A percentile compares a stretch with the other conserved stretches of the same genome.
phyloP scores from a whole-genome alignment of 371 early-diverging fungal species.

The Mucor racemosus region DNA sequence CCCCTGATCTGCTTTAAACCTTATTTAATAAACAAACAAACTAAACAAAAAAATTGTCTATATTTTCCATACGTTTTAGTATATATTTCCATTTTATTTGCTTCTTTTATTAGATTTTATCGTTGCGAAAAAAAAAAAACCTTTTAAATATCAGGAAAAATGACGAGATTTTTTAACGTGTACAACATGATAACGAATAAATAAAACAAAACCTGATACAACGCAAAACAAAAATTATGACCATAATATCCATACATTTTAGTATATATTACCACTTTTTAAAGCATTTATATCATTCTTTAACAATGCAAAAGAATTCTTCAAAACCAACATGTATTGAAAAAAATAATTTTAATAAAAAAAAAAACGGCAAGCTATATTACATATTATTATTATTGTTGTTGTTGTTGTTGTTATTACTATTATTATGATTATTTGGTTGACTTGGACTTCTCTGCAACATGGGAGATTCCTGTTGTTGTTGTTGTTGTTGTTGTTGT shows the following conservation, averaged over 20 bases:
- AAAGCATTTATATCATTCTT: no score
- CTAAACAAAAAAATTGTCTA: neutral
- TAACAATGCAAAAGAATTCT: no score
- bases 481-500: constrained; percentile 18
- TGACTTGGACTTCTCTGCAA: constrained; percentile 21
- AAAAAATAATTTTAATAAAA: no score
- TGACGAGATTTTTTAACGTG: neutral
- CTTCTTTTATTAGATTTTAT: neutral
- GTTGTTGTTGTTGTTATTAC: constrained; percentile 4
- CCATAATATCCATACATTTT: no score
- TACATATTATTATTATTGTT: constrained; percentile 2
- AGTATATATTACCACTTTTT: no score
- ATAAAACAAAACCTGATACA: no score
- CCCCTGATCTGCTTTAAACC: constrained; percentile 7
- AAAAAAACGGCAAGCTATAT: neutral
- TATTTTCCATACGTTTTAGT: neutral
- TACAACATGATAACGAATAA: no score
- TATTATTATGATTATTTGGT: neutral
- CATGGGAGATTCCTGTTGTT: constrained; percentile 18
- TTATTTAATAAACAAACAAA: constrained; percentile 11
- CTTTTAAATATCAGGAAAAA: constrained; percentile 1
- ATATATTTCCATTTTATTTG: constrained; percentile 9
- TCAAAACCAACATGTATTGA: no score
- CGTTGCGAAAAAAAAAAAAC: neutral
- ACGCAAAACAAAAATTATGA: neutral